phyloP scores from a whole-genome alignment of 345 rosid genomes.

The Geranium rotundifolium region DNA sequence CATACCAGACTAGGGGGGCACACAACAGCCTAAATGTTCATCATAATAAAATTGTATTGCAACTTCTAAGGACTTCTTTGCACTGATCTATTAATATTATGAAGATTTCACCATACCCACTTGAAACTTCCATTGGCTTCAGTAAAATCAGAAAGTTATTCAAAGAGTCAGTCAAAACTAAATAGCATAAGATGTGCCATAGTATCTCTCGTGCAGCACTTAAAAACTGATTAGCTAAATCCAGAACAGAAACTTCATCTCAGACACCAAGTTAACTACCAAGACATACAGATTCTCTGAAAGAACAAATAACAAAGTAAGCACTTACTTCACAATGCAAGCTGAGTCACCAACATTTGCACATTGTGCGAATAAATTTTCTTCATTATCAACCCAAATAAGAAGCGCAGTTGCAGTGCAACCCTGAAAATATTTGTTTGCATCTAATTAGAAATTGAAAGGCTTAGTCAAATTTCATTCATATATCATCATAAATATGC shows the following conservation, averaged over 20 bases:
- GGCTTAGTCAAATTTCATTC: too few species aligned
- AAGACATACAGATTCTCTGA: not conserved
- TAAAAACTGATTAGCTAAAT: not conserved
- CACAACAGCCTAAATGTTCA: not conserved
- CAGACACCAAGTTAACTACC: not conserved
- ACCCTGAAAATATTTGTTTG: conserved; percentile 41
- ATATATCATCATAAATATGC: not conserved
- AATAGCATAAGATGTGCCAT: not conserved
- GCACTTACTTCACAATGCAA: conserved; percentile 65
- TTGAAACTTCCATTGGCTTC: too few species aligned
- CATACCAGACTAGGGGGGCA: too few species aligned
- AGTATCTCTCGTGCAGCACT: not conserved
- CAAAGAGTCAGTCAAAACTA: not conserved
- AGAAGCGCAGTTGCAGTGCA: conserved; percentile 90
- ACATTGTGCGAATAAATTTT: conserved; percentile 63
- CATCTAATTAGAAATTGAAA: too few species aligned
- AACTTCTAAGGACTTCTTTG: too few species aligned
- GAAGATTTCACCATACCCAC: not conserved
- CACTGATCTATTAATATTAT: too few species aligned
- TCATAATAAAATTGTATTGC: not conserved
- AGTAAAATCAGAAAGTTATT: too few species aligned
- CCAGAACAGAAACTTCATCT: not conserved
- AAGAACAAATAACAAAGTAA: conserved; percentile 8
- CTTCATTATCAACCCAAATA: conserved; percentile 55
- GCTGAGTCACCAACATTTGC: conserved; percentile 96